Evolutionary conservation across 176 grass and related monocot species (phyloP), one percentile per base, ranked within the genome.

Genomic region (Melocanna baccifera): DNA sequence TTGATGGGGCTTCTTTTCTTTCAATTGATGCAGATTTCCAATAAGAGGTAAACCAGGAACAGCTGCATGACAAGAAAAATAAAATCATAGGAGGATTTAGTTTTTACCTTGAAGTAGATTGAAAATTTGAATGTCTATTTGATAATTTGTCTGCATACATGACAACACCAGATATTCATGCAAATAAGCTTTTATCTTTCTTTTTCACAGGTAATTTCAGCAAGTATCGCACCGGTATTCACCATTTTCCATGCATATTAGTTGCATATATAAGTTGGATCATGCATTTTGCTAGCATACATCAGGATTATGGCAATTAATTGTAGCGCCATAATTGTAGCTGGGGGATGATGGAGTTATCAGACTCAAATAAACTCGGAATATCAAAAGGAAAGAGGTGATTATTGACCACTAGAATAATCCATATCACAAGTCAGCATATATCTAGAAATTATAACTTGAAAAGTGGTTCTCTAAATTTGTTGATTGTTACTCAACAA

Each of bases 1-100:
- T 39, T 78, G 75, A 46, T 95, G 87, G n/a, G 96, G 93, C 40
- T 94, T 98, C 69, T 93, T 98, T 63, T 95, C 93, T 85, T 95
- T 98, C 48, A 95, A 34, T 74, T 98, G 93, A 52, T 75, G 88
- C 79, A 98, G 62, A 84, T 98, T 98, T 36, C 96, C 96, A 84
- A 94, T 78, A 71, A 98, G 72, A 53, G 93, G 96, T 75, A 90
- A 77, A 56, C 93, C 96, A 87, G 91, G 91, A 69, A 98, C 89
- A 87, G 80, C 96, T 98, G 78, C 66, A 90, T 78, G 70, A 63
- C 4, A 90, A 37, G 6, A 66, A 66, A 66, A 84, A 78, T 20
- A 72, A 58, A 34, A 58, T 30, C 26, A 19, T 1, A 16, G 7
- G 9, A 59, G 16, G 29, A 61, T 74, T 79, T 43, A 42, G 11